phyloP scores from a whole-genome alignment of 495 filamentous ascomycete genomes.

The Talaromyces borbonicus region DNA sequence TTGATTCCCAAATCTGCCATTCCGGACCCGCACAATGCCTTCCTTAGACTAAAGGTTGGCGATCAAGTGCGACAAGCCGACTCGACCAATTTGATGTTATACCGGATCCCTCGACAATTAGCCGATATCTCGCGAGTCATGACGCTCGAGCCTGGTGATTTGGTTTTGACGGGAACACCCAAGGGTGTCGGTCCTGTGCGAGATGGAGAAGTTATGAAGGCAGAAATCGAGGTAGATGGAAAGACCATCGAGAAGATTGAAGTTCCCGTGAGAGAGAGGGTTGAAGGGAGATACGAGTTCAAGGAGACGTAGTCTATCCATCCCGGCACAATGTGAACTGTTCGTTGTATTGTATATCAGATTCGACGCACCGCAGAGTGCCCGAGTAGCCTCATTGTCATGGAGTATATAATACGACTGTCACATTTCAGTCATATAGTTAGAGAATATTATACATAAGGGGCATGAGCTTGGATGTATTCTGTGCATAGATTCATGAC shows the following conservation, averaged over 20 bases:
- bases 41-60: constrained; percentile 77
- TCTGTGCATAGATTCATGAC: no score
- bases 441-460: no score
- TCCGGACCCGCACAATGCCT: constrained; percentile 77
- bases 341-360: no score
- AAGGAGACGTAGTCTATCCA: constrained; percentile 29
- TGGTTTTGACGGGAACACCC: constrained; percentile 89
- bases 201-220: constrained; percentile 81
- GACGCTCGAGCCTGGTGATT: constrained; percentile 83
- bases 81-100: constrained; percentile 83
- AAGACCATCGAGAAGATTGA: constrained; percentile 79
- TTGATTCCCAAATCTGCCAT: constrained; percentile 68
- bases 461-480: no score
- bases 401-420: no score
- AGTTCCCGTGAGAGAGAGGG: constrained; percentile 65
- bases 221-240: constrained; percentile 70
- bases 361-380: no score
- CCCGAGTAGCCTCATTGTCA: no score
- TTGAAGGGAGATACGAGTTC: constrained; percentile 37
- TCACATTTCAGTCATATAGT: no score
- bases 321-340: background rate
- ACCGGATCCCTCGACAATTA: constrained; percentile 74
- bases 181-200: constrained; percentile 87
- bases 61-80: constrained; percentile 66
- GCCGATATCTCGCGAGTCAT: constrained; percentile 90